Evolutionary conservation across 106 monocot species (phyloP), one percentile per base, ranked within the genome.

Genomic region (Dioscorea alata): DNA sequence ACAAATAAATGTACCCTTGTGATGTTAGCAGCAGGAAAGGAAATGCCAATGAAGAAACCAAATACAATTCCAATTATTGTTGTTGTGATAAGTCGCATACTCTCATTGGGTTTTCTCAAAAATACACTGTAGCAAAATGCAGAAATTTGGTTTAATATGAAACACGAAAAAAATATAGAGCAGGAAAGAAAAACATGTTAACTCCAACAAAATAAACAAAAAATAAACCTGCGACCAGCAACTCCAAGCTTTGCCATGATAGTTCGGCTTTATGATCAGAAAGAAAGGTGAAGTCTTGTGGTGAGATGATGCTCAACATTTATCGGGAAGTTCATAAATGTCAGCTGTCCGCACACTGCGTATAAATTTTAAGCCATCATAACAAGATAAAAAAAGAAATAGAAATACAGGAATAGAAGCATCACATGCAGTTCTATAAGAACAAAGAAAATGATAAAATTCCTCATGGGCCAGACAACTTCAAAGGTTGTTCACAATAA

Each of bases 21-120:
- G 66, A 91, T 84, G 71, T 57, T 82, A 76, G 80, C 72, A 13
- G 77, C 52, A 48, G 76, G 76, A 51, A 80, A 85, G 10, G 91
- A 91, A 71, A 82, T 82, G 34, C 91, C 91, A 70, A 91, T 70
- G 69, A 84, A 87, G 61, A 87, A 82, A 35, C 87, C 91, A 71
- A 87, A 59, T 23, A 91, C 70, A 49, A 80, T 58, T 72, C 87
- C 87, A 73, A 91, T 53, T 10, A 88, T 18, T 42, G 78, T 75
- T 66, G 74, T 75, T 57, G 82, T 82, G 69, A 74, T 48, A 51
- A 87, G 71, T 69, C 84, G 84, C 79, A 82, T 76, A 67, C 71
- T 88, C 65, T 80, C 79, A 59, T 80, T 87, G 25, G 84, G 74
- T 63, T 88, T 82, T 66, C 84, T 74, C 13, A 73, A 24, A 60